phyloP scores from a whole-genome alignment of 129 eudicot genomes.

The Solidago caesia region DNA sequence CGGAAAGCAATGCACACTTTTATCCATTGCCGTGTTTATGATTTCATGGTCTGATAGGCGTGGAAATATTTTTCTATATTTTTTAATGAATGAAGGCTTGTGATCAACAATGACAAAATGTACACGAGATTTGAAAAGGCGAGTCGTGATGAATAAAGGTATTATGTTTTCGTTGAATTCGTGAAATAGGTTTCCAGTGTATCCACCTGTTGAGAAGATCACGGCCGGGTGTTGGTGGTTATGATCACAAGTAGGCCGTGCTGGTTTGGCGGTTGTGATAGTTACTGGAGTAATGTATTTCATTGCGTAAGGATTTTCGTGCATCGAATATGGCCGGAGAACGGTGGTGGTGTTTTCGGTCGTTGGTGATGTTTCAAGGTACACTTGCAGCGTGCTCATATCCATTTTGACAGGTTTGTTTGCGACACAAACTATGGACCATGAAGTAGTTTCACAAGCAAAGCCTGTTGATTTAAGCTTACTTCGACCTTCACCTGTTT shows the following conservation, averaged over 20 bases:
- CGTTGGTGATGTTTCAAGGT: constrained; percentile 7
- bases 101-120: constrained; percentile 48
- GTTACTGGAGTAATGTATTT: constrained; percentile 41
- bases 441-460: constrained; percentile 33
- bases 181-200: constrained; percentile 64
- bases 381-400: constrained; percentile 14
- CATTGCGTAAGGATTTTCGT: constrained; percentile 40
- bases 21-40: constrained; percentile 38
- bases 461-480: constrained; percentile 43
- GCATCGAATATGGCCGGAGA: constrained; percentile 46
- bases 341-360: constrained; percentile 10
- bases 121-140: constrained; percentile 44
- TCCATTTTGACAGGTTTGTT: constrained; percentile 34
- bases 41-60: constrained; percentile 37
- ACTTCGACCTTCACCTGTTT: constrained; percentile 37
- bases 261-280: constrained; percentile 19
- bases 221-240: constrained; percentile 56
- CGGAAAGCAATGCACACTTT: constrained; percentile 49
- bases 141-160: constrained; percentile 53
- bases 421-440: constrained; percentile 36
- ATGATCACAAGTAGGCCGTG: constrained; percentile 35
- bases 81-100: constrained; percentile 38
- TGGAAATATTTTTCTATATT: constrained; percentile 39
- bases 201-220: constrained; percentile 57
- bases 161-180: constrained; percentile 61